These are phyloP conservation scores for Candida adriatica DNA, from an alignment of 805 yeast genomes.

Conservation along the genomic window DNA sequence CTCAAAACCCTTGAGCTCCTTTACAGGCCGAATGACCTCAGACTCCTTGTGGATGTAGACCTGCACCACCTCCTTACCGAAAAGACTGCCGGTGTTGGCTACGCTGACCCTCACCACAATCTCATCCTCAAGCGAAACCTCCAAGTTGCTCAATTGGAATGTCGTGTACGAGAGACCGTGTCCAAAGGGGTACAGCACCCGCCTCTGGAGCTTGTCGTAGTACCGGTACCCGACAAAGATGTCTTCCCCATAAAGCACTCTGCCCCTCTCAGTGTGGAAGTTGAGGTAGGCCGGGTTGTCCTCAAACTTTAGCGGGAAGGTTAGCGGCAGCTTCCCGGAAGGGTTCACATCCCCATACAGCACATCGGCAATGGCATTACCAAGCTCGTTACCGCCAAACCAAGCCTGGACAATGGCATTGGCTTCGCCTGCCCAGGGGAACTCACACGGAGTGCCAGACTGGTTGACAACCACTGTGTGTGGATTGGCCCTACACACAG, in stretches of 20 bases:
- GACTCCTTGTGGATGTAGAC: conserved; percentile 38
- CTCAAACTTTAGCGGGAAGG: conserved; percentile 44
- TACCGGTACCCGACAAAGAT: conserved; percentile 57
- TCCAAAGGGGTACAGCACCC: conserved; percentile 55
- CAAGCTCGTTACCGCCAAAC: conserved; percentile 55
- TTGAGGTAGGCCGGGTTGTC: conserved; percentile 54
- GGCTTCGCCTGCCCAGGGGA: conserved; percentile 45
- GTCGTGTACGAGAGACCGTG: conserved; percentile 54
- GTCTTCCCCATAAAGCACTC: conserved; percentile 57
- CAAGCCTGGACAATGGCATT: conserved; percentile 46
- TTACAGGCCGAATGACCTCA: conserved; percentile 41
- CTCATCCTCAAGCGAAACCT: conserved; percentile 24
- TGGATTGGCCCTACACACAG: conserved; percentile 40
- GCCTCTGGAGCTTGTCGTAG: conserved; percentile 44
- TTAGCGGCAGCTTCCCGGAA: conserved; percentile 48
- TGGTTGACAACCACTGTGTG: conserved; percentile 50
- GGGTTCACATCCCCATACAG: conserved; percentile 56
- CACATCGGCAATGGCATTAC: conserved; percentile 56
- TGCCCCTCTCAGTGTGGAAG: conserved; percentile 44
- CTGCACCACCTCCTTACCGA: conserved; percentile 53
- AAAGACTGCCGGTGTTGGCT: conserved; percentile 39
- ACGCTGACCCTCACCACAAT: conserved; percentile 32
- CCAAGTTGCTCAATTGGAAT: conserved; percentile 35
- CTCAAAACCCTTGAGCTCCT: conserved; percentile 53
- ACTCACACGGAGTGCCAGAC: conserved; percentile 55